These are phyloP conservation scores for Alternaria sp. DNA, from an alignment of 2,329 filamentous ascomycete genomes.

Conservation along the genomic window DNA sequence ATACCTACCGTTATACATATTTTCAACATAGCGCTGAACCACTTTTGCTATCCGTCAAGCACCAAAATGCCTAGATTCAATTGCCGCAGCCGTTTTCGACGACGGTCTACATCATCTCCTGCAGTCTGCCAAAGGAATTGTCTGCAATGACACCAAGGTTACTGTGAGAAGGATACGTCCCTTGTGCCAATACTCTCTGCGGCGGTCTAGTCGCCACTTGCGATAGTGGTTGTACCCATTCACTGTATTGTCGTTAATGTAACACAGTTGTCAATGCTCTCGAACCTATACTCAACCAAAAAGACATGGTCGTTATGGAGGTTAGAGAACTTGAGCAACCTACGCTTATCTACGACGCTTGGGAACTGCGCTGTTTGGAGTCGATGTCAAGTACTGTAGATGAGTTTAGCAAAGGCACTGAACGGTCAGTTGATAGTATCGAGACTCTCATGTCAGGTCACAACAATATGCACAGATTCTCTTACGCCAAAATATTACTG, in stretches of 20 bases:
- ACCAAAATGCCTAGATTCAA: neutral
- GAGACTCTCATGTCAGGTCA: neutral
- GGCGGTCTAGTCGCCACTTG: neutral
- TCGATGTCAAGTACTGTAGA: neutral
- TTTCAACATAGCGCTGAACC: neutral
- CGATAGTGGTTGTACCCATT: neutral
- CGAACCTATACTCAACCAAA: neutral
- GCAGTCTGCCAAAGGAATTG: neutral
- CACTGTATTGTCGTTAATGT: neutral
- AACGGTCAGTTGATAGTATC: neutral
- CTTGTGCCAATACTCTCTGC: neutral
- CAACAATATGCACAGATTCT: neutral
- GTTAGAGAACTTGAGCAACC: neutral
- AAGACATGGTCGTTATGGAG: neutral
- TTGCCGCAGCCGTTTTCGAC: neutral
- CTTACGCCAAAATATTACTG: neutral
- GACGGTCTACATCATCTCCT: neutral
- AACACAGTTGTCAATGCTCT: neutral
- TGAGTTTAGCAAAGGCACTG: neutral
- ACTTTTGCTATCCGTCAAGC: neutral
- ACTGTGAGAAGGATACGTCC: neutral
- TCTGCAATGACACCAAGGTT: neutral
- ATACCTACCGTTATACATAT: neutral
- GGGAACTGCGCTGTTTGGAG: neutral
- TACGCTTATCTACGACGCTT: neutral